phyloP scores from a whole-genome alignment of 2,329 filamentous ascomycete genomes.

The Lachnellula hyalina region DNA sequence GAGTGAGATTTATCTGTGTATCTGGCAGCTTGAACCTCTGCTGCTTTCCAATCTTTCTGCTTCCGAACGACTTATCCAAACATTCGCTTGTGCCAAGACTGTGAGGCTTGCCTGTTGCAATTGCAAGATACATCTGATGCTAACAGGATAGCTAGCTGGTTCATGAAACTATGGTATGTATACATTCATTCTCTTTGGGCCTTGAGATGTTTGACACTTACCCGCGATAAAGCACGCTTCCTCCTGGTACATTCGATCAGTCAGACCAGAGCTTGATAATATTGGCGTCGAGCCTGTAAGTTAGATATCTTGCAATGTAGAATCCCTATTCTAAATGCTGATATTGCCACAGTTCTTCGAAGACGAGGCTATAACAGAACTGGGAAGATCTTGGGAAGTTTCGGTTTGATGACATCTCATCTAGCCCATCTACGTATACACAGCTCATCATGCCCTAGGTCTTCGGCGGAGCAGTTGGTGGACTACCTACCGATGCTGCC shows the following conservation, averaged over 20 bases:
- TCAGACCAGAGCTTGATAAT: neutral
- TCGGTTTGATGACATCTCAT: neutral
- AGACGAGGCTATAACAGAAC: neutral
- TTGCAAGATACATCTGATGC: neutral
- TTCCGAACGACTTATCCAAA: neutral
- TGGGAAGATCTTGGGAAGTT: neutral
- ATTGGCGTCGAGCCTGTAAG: neutral
- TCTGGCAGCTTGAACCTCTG: neutral
- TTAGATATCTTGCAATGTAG: neutral
- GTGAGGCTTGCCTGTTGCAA: neutral
- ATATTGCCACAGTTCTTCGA: neutral
- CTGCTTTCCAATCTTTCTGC: neutral
- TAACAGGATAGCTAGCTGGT: neutral
- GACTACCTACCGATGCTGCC: neutral
- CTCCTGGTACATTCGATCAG: neutral
- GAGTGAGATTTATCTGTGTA: neutral
- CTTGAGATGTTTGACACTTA: neutral
- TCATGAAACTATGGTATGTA: neutral
- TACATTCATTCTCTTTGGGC: neutral
- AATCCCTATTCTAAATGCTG: neutral
- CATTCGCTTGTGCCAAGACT: neutral
- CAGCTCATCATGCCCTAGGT: neutral
- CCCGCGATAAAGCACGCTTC: neutral
- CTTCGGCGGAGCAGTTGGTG: neutral
- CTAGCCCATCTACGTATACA: neutral